phyloP scores from a whole-genome alignment of 2,329 filamentous ascomycete species.

The Arthrobotrys pseudoclavata region DNA sequence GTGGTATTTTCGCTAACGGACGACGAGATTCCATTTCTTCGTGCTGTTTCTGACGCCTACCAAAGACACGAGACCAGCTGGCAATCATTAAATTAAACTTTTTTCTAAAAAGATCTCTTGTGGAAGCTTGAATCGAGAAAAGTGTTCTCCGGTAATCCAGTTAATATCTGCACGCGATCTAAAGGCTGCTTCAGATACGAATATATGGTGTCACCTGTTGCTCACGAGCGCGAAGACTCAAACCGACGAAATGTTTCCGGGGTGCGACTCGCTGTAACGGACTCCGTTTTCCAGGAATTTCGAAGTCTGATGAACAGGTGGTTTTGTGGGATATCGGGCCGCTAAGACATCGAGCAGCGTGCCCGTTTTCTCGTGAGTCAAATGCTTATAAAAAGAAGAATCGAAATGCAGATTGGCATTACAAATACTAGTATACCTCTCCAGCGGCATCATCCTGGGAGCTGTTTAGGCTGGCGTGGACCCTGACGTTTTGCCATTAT shows the following conservation, averaged over 20 bases:
- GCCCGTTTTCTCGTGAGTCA: constrained; percentile 43
- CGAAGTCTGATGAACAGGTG: constrained; percentile 5
- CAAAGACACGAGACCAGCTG: too few species aligned
- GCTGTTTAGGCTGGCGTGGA: constrained; percentile 21
- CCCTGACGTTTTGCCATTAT: constrained; percentile 49
- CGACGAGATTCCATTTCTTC: neutral
- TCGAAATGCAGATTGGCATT: constrained; percentile 50
- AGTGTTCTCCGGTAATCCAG: neutral
- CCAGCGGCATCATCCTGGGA: constrained; percentile 22
- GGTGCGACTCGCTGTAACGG: constrained; percentile 24
- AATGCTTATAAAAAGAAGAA: constrained; percentile 18
- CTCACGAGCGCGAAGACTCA: constrained; percentile 12
- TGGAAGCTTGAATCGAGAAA: neutral
- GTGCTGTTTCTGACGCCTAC: neutral
- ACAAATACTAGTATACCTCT: constrained; percentile 51
- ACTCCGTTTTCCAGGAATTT: constrained; percentile 21
- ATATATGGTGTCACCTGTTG: constrained; percentile 4
- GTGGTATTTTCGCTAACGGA: constrained; percentile 19
- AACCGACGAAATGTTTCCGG: neutral
- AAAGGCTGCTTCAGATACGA: neutral
- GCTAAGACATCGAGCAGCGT: constrained; percentile 20
- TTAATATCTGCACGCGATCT: constrained; percentile 12
- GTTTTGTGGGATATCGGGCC: constrained; percentile 28
- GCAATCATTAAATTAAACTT: neutral
- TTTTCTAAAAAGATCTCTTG: neutral